Evolutionary conservation across 164 flowering plant species (phyloP), one percentile per base, ranked within the genome.

Genomic region (Brasenia schreberi): DNA sequence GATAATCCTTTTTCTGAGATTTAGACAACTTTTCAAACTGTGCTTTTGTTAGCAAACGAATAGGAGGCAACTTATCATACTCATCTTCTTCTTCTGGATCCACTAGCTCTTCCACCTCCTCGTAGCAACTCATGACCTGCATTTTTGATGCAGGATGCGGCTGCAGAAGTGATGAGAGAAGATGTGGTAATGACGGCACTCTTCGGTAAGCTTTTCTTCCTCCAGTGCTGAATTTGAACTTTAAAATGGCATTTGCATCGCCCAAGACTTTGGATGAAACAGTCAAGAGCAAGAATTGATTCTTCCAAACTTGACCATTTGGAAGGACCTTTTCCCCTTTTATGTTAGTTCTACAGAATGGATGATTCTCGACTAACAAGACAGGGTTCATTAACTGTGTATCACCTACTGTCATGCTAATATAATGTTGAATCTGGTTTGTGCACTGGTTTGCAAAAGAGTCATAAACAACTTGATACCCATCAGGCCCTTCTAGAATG

Each of bases 101-200:
- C 27, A 79, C 72, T 67, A 74, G 53, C 44, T 77, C 86, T 67
- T 83, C 84, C 62, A 78, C 59, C 60, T 87, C 91, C 59, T 76
- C 64, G 4, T 80, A 83, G 18, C 58, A 11, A 18, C 19, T n/a
- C 63, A 60, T 17, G 9, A 60, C n/a, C 9, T 11, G n/a, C 27
- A 19, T 19, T 7, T 60, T 60, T 60, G n/a, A 62, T 68, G 63
- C 61, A 66, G 82, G 67, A 5, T 75, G 86, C 63, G 84, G 85
- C 19, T 79, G 85, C 18, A 95, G 84, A 71, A 92, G 75, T 61
- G 89, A 81, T 42, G 97, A 89, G 63, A 95, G 94, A 67, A 95
- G 89, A 75, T 92, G 97, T 16, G 97, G 97, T 62, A 95, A 76
- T 11, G 97, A 95, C 49, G 97, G 97, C 76, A 77, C 59, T 19